phyloP scores from a whole-genome alignment of 176 grass and related monocot genomes.

The Carex kokanica region DNA sequence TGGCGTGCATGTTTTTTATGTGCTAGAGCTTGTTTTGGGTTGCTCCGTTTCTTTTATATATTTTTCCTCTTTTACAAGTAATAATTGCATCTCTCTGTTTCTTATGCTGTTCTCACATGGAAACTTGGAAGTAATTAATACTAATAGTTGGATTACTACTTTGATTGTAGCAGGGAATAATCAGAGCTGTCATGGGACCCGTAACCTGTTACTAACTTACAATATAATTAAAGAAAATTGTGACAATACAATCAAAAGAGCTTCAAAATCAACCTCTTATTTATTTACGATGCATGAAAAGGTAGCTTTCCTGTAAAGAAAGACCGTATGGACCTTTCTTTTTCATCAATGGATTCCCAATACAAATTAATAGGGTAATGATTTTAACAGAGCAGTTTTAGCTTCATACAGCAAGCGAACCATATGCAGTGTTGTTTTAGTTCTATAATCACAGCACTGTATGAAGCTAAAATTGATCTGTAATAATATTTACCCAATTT shows the following conservation, averaged over 20 bases:
- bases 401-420: too few species aligned
- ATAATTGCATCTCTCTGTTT: conserved; percentile 12
- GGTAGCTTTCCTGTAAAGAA: not conserved
- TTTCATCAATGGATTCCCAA: too few species aligned
- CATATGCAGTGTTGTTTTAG: too few species aligned
- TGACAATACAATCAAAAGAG: not conserved
- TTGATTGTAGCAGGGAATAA: not conserved
- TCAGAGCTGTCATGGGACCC: conserved; percentile 16
- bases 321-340: not conserved
- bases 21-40: not conserved
- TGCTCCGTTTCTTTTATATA: not conserved
- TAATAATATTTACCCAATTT: too few species aligned
- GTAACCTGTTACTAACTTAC: too few species aligned
- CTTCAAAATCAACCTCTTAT: not conserved
- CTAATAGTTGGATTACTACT: not conserved
- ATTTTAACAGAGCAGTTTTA: too few species aligned
- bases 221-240: not conserved
- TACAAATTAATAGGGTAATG: too few species aligned
- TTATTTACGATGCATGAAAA: not conserved
- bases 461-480: too few species aligned
- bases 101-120: not conserved
- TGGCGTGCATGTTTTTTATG: not conserved
- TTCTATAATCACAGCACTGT: too few species aligned
- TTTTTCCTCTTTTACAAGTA: not conserved
- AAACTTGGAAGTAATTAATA: not conserved